Percentiles rank a stretch among this genome's conserved stretches.
phyloP scores from a whole-genome alignment of 1,139 yeast genomes.

The Kurtzmaniella quercitrusa region DNA sequence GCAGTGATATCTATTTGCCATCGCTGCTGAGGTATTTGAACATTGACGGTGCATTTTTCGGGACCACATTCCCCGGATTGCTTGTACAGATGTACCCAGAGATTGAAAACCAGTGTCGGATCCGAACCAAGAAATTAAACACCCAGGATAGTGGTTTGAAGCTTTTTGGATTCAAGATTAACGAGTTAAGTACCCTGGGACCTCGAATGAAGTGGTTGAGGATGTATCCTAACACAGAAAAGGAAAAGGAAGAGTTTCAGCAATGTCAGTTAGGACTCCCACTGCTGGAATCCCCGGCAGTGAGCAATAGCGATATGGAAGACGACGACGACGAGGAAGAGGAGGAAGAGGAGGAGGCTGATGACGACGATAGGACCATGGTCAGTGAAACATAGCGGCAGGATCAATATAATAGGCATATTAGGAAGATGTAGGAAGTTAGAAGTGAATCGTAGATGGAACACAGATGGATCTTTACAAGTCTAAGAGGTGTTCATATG shows the following conservation, averaged over 20 bases:
- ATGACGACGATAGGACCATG: conserved; percentile 44
- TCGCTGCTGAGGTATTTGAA: conserved; percentile 78
- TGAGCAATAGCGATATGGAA: conserved; percentile 15
- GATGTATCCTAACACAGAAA: conserved; percentile 58
- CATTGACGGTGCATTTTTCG: conserved; percentile 95
- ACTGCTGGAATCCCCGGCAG: conserved; percentile 10
- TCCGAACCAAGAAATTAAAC: conserved; percentile 49
- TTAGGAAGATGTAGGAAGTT: background rate
- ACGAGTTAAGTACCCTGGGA: conserved; percentile 74
- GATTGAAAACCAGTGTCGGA: conserved; percentile 50
- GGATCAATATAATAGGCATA: conserved; percentile 1
- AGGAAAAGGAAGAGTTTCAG: conserved; percentile 56
- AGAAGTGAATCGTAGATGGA: no score
- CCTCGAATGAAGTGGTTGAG: conserved; percentile 96
- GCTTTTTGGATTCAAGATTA: conserved; percentile 82
- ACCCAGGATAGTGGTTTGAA: conserved; percentile 61
- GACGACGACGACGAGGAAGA: conserved; percentile 25
- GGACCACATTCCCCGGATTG: conserved; percentile 91
- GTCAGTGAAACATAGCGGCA: conserved; percentile 28
- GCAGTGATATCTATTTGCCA: conserved; percentile 87
- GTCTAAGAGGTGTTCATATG: no score
- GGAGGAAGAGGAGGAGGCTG: conserved; percentile 18
- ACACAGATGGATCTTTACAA: no score
- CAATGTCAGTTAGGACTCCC: conserved; percentile 62
- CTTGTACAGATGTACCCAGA: conserved; percentile 89